These are phyloP conservation scores for Scolecobasidium constrictum DNA, from an alignment of 2,329 filamentous ascomycete genomes.

Conservation along the genomic window DNA sequence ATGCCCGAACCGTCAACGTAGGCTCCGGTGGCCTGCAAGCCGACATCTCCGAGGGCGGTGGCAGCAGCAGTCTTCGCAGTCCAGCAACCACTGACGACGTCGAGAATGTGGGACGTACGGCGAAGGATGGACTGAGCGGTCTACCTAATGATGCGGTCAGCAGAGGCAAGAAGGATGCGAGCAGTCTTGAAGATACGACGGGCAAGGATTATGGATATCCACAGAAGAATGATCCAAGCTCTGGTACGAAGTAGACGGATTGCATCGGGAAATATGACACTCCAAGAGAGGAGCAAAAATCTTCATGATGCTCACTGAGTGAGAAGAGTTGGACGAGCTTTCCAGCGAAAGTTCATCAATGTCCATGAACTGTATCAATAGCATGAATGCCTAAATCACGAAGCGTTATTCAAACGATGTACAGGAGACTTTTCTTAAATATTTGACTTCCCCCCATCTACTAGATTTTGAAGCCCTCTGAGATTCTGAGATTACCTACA, in stretches of 20 bases:
- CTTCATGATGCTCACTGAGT: too few relatives aligned
- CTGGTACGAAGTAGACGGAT: conserved; percentile 14
- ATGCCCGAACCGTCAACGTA: conserved; percentile 58
- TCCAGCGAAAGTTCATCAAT: too few relatives aligned
- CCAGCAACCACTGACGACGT: conserved; percentile 43
- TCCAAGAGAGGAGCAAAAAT: too few relatives aligned
- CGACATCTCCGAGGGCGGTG: conserved; percentile 33
- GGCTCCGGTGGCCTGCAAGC: conserved; percentile 45
- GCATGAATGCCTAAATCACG: too few relatives aligned
- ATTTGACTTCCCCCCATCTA: too few relatives aligned
- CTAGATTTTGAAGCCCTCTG: too few relatives aligned
- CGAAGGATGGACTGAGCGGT: conserved; percentile 43
- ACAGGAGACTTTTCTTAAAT: too few relatives aligned
- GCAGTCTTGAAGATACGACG: conserved; percentile 29
- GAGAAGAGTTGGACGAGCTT: too few relatives aligned
- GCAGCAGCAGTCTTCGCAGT: conserved; percentile 34
- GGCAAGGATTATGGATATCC: conserved; percentile 31
- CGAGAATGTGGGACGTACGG: conserved; percentile 51
- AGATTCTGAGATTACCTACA: too few relatives aligned
- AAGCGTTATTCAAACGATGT: too few relatives aligned
- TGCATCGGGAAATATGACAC: too few relatives aligned
- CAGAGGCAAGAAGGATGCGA: conserved; percentile 32
- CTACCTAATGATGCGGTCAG: conserved; percentile 51
- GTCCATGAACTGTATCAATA: too few relatives aligned
- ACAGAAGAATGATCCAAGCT: conserved; percentile 27